Conservation (phyloP, 2,329 filamentous ascomycete species). For the Hypoxylon sp. region DNA sequence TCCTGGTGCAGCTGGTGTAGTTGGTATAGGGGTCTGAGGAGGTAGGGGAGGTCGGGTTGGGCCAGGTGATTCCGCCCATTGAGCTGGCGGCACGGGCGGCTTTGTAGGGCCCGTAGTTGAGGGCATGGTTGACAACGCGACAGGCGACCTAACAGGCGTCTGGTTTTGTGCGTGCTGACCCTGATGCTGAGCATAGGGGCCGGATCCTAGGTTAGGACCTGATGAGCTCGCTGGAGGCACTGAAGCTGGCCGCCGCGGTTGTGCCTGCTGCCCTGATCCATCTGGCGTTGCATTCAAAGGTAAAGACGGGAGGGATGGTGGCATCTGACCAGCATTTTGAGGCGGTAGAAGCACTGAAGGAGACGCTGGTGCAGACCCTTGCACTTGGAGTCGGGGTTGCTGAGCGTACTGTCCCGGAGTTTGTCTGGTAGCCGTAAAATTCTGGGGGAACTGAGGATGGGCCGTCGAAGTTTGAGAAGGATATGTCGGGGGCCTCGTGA, state of each 20-base stretch:
- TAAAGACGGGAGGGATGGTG: conserved; percentile 51
- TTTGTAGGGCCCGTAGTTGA: conserved; percentile 40
- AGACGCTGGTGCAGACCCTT: conserved; percentile 49
- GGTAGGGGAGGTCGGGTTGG: conserved; percentile 43
- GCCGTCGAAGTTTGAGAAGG: conserved; percentile 44
- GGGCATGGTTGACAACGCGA: conserved; percentile 44
- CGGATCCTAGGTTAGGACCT: conserved; percentile 38
- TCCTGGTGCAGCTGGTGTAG: conserved; percentile 47
- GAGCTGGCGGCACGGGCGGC: conserved; percentile 41
- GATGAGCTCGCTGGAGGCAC: conserved; percentile 31
- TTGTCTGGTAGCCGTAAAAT: conserved; percentile 46
- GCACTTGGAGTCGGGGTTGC: conserved; percentile 57
- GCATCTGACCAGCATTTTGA: conserved; percentile 52
- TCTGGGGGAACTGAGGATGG: conserved; percentile 49
- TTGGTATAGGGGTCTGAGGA: conserved; percentile 44
- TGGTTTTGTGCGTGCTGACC: conserved; percentile 38
- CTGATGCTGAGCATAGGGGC: conserved; percentile 45
- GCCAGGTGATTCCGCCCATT: conserved; percentile 45
- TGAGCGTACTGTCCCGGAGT: conserved; percentile 46
- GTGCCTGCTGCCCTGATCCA: conserved; percentile 49
- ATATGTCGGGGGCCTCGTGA: conserved; percentile 51
- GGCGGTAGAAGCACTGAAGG: conserved; percentile 53
- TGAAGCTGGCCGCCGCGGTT: conserved; percentile 43
- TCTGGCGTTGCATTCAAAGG: conserved; percentile 53
- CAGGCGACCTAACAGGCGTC: conserved; percentile 49